Base-by-base conservation (phyloP, 257 asterid genomes). In the Solanum acaule region DNA sequence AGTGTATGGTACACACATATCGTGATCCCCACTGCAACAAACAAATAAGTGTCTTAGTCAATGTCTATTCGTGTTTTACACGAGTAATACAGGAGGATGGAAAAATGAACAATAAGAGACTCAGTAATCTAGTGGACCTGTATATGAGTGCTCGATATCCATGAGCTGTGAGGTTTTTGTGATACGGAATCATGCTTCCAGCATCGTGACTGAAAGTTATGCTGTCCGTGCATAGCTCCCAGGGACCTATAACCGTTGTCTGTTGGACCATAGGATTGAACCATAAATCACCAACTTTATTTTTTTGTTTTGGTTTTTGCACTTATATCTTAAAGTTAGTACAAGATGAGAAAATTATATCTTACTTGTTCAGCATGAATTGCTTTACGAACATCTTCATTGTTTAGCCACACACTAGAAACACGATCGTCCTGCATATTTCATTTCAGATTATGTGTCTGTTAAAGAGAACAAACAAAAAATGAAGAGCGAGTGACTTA, bases 181-280 rank as follows among this genome's bases (percentile, higher is more conserved):
- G 99, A 92, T 93, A 97, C 81, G 90, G 92, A 91, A 97, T 95
- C 99, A 97, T 97, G 93, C 98, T 97, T 87, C 99, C 99, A 42
- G 98, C 89, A 90, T 97, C 98, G 86, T 94, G 97, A 84, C 38
- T 27, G 71, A 96, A 93, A 5, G 1, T 0, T 85, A 97, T 93
- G 89, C 93, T 89, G 76, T 18, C 91, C 10, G 99, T 96, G 93
- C 99, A 97, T 40, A 97, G 90, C 84, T 89, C 96, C 97, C 98
- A 97, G 44, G 82, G 27, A 68, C 93, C 96, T n/a, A 95, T 71
- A 31, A 87, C 92, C 68, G 61, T 88, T 61, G 61, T 90, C 99
- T 97, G 93, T 79, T 38, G 79, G 82, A 85, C 76, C 46, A 87
- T 44, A 79, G 34, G 38, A 27, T 29, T 44, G 63, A 79, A 44